A percentile compares a stretch with the other conserved stretches of the same genome.
Evolutionary conservation across 371 early-diverging fungal species (phyloP).

Genomic region (Blakeslea trispora): DNA sequence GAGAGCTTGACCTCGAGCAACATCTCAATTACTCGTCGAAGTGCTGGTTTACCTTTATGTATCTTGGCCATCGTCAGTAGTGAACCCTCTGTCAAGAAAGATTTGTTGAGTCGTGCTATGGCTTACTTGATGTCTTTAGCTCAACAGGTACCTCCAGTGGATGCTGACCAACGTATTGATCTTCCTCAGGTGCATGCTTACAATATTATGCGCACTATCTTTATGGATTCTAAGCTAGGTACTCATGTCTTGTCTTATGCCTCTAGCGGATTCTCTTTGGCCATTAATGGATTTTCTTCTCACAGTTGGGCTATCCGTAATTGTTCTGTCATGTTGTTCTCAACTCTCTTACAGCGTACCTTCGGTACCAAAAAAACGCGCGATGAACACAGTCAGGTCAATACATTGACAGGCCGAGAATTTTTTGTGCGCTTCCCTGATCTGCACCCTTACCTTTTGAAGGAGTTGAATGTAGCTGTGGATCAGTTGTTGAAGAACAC

Average conservation of each 20-base stretch:
- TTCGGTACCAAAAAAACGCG: constrained; percentile 81
- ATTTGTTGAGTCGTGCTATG: constrained; percentile 71
- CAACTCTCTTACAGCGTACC: constrained; percentile 78
- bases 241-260: constrained; percentile 73
- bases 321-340: constrained; percentile 91
- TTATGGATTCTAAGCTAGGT: constrained; percentile 80
- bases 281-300: constrained; percentile 84
- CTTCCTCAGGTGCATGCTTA: constrained; percentile 88
- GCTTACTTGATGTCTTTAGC: constrained; percentile 70
- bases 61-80: constrained; percentile 84
- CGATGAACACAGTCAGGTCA: constrained; percentile 72
- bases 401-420: constrained; percentile 85
- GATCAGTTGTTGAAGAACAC: constrained; percentile 57
- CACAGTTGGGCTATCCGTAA: constrained; percentile 91
- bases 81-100: constrained; percentile 64
- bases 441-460: constrained; percentile 75
- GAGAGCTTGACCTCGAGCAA: constrained; percentile 55
- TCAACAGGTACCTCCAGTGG: constrained; percentile 40
- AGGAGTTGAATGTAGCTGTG: constrained; percentile 70
- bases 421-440: constrained; percentile 87
- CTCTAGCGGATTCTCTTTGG: constrained; percentile 73
- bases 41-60: constrained; percentile 89
- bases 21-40: constrained; percentile 92
- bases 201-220: constrained; percentile 82
- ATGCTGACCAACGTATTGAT: constrained; percentile 64